Evolutionary conservation across 2,329 filamentous ascomycete genomes (phyloP).

Genomic region (Nothomitra cinnamomea): DNA sequence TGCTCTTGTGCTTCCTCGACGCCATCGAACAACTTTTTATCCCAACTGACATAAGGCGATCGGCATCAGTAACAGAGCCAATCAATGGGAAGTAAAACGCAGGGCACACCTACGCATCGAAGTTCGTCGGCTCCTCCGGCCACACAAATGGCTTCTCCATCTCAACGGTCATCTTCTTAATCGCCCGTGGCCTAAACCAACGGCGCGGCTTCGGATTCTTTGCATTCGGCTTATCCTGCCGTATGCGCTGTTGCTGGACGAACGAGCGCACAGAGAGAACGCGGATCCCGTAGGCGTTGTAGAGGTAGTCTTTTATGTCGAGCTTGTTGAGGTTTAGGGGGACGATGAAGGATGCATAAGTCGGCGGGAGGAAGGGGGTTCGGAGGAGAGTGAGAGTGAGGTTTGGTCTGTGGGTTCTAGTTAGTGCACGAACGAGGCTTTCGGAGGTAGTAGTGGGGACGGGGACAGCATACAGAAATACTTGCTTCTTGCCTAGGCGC

Average conservation of each 20-base stretch:
- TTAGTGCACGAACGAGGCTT: not conserved
- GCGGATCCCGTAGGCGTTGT: slow-evolving; percentile 65
- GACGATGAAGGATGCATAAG: slow-evolving; percentile 77
- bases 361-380: slow-evolving; percentile 53
- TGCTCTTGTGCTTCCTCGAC: slow-evolving; percentile 26
- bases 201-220: slow-evolving; percentile 29
- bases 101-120: slow-evolving; percentile 31
- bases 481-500: slow-evolving; percentile 30
- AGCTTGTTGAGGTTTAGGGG: slow-evolving; percentile 90
- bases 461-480: slow-evolving; percentile 33
- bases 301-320: slow-evolving; percentile 89
- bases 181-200: slow-evolving; percentile 51
- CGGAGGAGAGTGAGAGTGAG: slow-evolving; percentile 67
- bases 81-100: slow-evolving; percentile 6
- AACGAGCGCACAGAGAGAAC: slow-evolving; percentile 60
- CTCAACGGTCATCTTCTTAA: slow-evolving; percentile 93
- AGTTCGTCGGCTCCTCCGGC: slow-evolving; percentile 51
- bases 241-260: slow-evolving; percentile 51
- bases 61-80: not conserved
- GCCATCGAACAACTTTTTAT: slow-evolving; percentile 39
- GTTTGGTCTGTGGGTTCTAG: slow-evolving; percentile 44
- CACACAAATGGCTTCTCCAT: slow-evolving; percentile 76
- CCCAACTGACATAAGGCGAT: slow-evolving; percentile 32
- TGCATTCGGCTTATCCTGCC: slow-evolving; percentile 28
- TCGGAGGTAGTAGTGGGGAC: not conserved